Base-by-base conservation (phyloP, 192 early-diverging fungal genomes). In the Chytriomyces hyalinus region DNA sequence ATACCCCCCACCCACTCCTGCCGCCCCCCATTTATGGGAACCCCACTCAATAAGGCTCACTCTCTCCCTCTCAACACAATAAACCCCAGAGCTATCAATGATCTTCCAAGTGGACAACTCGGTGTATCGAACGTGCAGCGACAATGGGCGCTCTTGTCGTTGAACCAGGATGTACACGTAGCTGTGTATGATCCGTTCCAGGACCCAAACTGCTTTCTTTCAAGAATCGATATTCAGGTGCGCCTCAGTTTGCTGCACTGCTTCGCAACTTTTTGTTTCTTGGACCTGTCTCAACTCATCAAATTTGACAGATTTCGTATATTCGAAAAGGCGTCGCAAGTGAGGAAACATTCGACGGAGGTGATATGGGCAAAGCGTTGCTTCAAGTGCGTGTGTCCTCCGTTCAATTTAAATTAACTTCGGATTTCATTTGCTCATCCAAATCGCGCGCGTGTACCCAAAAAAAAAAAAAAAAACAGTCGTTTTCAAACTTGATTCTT, bases 401-500 rank as follows among this genome's bases (percentile, higher is more conserved):
- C 28, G n/a, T 36, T 2, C 28, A 36, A 36, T 36, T 36, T 36
- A n/a, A 36, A 36, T 36, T 36, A 36, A 36, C 2, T 2, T 0
- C 2, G 28, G 28, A 57, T 57, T 57, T 0, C 53, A 20, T n/a
- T 17, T 57, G 13, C 11, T 57, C 53, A 11, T 57, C 3, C 53
- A n/a, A 20, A 1, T 17, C 20, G 2, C 11, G 53, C n/a, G 13
- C 53, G 53, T 3, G 20, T 17, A 60, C 83, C n/a, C n/a, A n/a
- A n/a, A n/a, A n/a, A n/a, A n/a, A n/a, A n/a, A n/a, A n/a, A 28
- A 67, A 75, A 53, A 26, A 71, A 22, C 49, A 91, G 87, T 73
- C 79, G 48, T 96, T 95, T 76, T 86, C 91, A 53, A 90, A 91
- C 63, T 94, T 96, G 88, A 90, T 96, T 13, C 93, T 98, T 66